Percentiles rank a stretch among this genome's conserved stretches.
Conservation (phyloP, 257 asterid genomes). For the Solanum ossicruentum region DNA sequence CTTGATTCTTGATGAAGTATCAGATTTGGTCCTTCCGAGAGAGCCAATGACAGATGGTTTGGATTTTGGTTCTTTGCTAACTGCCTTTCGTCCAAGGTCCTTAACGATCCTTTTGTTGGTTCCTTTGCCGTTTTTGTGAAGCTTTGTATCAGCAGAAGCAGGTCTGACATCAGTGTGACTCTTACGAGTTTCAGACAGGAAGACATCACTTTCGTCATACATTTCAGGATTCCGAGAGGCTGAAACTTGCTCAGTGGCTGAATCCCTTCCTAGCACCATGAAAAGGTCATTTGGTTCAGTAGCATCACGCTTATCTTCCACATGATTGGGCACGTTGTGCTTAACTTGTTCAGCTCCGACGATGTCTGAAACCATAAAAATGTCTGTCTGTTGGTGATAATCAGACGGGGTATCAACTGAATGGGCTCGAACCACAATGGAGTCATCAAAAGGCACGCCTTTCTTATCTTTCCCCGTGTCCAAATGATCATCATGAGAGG, state of each 20-base stretch:
- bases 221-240: conserved; percentile 34
- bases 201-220: conserved; percentile 28
- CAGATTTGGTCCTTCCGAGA: conserved; percentile 47
- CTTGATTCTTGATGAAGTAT: conserved; percentile 24
- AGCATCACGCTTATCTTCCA: conserved; percentile 13
- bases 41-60: conserved; percentile 23
- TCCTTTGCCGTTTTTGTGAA: conserved; percentile 12
- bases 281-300: conserved; percentile 68
- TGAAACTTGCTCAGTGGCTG: conserved; percentile 24
- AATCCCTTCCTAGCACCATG: conserved; percentile 47
- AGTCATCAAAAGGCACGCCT: conserved; percentile 45
- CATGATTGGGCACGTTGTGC: conserved; percentile 4
- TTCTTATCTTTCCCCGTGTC: conserved; percentile 18
- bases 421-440: conserved; percentile 51
- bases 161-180: conserved; percentile 7
- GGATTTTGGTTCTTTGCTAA: conserved; percentile 20
- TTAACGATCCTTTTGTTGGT: conserved; percentile 5
- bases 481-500: conserved; percentile 5
- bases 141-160: conserved; percentile 11
- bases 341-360: conserved; percentile 18
- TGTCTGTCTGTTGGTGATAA: conserved; percentile 29
- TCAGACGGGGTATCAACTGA: conserved; percentile 7
- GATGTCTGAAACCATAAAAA: conserved; percentile 41
- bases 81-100: conserved; percentile 22
- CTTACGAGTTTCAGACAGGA: conserved; percentile 18